Percentiles rank a stretch among this genome's conserved stretches.
These are phyloP conservation scores for Penicillium sp. DNA, from an alignment of 2,329 filamentous ascomycete species.

Conservation along the genomic window DNA sequence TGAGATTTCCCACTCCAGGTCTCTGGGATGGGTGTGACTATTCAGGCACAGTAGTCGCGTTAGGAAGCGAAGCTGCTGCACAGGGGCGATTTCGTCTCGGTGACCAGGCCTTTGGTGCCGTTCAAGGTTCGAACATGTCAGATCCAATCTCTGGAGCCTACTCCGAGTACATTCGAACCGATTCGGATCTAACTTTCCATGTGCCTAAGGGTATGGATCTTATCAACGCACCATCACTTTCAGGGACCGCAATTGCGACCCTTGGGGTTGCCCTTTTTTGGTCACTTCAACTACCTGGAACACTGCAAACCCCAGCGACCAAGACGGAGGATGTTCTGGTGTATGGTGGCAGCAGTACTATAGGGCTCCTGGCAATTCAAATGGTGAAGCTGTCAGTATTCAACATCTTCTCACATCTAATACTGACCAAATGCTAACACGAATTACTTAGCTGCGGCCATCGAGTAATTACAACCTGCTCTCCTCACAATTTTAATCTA, in stretches of 20 bases:
- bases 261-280: slow-evolving; percentile 26
- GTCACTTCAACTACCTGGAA: slow-evolving; percentile 23
- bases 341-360: slow-evolving; percentile 24
- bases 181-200: slow-evolving; percentile 19
- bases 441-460: slow-evolving; percentile 24
- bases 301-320: slow-evolving; percentile 4
- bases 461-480: slow-evolving; percentile 37
- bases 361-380: slow-evolving; percentile 24
- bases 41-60: slow-evolving; percentile 26
- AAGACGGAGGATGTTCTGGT: slow-evolving; percentile 19
- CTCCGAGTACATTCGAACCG: slow-evolving; percentile 20
- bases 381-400: slow-evolving; percentile 23
- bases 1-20: slow-evolving; percentile 19
- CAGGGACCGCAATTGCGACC: slow-evolving; percentile 23
- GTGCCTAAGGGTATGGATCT: slow-evolving; percentile 15
- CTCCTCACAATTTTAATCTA: slow-evolving; percentile 34
- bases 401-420: not conserved
- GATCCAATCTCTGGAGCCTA: slow-evolving; percentile 22
- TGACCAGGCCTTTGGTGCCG: slow-evolving; percentile 39
- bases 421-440: not conserved
- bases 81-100: slow-evolving; percentile 28
- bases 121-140: slow-evolving; percentile 32
- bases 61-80: slow-evolving; percentile 16
- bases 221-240: slow-evolving; percentile 11
- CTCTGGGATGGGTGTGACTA: slow-evolving; percentile 33